Conservation (phyloP, 2,329 filamentous ascomycete genomes). For the Lecanicillium sp. region DNA sequence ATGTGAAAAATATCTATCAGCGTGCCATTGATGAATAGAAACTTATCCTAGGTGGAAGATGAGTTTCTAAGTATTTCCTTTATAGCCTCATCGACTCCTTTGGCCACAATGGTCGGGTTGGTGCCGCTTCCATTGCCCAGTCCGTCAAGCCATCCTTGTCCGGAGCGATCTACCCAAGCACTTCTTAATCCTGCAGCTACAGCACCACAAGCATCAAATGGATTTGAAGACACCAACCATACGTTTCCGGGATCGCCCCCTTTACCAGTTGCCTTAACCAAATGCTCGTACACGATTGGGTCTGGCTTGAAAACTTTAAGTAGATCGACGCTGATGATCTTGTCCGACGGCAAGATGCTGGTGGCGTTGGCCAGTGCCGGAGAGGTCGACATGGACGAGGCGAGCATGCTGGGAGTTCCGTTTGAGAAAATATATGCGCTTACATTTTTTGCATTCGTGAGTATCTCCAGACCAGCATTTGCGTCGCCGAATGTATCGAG, state of each 20-base stretch:
- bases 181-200: conserved; percentile 54
- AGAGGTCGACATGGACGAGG: conserved; percentile 51
- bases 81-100: conserved; percentile 53
- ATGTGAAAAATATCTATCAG: too few species aligned
- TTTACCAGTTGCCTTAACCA: conserved; percentile 46
- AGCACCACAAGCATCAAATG: conserved; percentile 67
- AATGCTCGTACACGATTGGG: conserved; percentile 53
- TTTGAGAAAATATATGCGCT: conserved; percentile 64
- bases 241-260: conserved; percentile 41
- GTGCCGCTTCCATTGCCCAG: conserved; percentile 41
- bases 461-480: conserved; percentile 40
- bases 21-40: too few species aligned
- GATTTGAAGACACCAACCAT: conserved; percentile 67
- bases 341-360: conserved; percentile 34
- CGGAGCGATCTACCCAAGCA: conserved; percentile 60
- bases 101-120: conserved; percentile 48
- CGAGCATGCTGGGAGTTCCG: conserved; percentile 58
- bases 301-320: conserved; percentile 60
- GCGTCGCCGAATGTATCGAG: conserved; percentile 63
- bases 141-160: conserved; percentile 59
- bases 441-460: conserved; percentile 37
- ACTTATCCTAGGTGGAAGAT: too few species aligned
- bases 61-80: conserved; percentile 24
- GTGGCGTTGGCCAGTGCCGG: conserved; percentile 45
- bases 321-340: conserved; percentile 56